Evolutionary conservation across 2,329 filamentous ascomycete species (phyloP).

Genomic region (Neopestalotiopsis sp.): DNA sequence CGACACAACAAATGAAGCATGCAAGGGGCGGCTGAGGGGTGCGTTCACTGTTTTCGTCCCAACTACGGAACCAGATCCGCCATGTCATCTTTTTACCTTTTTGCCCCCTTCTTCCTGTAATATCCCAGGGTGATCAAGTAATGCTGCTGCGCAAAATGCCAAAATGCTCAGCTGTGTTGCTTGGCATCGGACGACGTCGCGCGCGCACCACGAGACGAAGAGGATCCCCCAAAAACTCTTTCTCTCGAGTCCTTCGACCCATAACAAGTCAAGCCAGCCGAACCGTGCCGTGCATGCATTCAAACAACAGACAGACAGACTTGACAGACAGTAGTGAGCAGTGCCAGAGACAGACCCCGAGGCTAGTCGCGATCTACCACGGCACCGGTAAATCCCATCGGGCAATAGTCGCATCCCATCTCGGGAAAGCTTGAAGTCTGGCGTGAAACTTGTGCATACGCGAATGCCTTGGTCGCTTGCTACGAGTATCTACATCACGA

Average conservation of each 20-base stretch:
- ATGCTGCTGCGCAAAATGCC: background rate
- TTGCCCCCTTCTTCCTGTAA: background rate
- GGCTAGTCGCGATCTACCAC: background rate
- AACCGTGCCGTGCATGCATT: background rate
- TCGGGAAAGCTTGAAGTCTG: background rate
- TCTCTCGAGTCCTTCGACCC: background rate
- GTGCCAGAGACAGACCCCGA: background rate
- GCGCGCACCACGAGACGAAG: background rate
- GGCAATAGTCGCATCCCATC: background rate
- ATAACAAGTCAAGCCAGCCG: background rate
- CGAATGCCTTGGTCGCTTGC: background rate
- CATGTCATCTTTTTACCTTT: background rate
- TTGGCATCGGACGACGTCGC: background rate
- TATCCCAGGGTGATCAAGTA: background rate
- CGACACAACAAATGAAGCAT: background rate
- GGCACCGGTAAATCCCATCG: background rate
- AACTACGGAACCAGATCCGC: background rate
- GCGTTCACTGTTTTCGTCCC: background rate
- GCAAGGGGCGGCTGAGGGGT: background rate
- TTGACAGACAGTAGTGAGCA: too few relatives aligned
- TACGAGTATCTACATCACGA: background rate
- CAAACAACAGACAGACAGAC: too few relatives aligned
- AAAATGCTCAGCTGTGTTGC: background rate
- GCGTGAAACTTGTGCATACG: slow-evolving; percentile 13
- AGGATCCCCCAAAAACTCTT: background rate